phyloP scores from a whole-genome alignment of 1,139 yeast genomes.

The Debaryomyces nepalensis region DNA sequence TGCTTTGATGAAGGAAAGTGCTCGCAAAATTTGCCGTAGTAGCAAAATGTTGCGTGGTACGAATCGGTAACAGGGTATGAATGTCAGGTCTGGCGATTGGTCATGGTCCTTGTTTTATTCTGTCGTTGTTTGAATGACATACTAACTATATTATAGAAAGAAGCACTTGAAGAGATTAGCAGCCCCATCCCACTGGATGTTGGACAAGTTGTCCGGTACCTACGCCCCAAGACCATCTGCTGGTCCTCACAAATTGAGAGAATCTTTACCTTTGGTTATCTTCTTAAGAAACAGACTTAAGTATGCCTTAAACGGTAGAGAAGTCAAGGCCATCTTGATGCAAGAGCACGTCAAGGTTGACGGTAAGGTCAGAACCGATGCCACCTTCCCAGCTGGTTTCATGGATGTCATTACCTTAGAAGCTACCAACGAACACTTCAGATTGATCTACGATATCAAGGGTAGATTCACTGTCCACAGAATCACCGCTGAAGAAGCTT shows the following conservation, averaged over 20 bases:
- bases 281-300: slow-evolving; percentile 98
- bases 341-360: slow-evolving; percentile 96
- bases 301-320: slow-evolving; percentile 98
- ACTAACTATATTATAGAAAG: slow-evolving; percentile 59
- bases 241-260: slow-evolving; percentile 99
- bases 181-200: slow-evolving; percentile 99
- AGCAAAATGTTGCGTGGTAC: not conserved
- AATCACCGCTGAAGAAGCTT: slow-evolving; percentile 94
- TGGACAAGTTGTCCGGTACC: slow-evolving; percentile 98
- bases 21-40: not conserved
- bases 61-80: slow-evolving; percentile 8
- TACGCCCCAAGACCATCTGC: slow-evolving; percentile 99
- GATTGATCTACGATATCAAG: slow-evolving; percentile 93
- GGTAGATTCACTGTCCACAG: slow-evolving; percentile 98
- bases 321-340: slow-evolving; percentile 96
- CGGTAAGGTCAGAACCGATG: slow-evolving; percentile 90
- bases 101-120: slow-evolving; percentile 11
- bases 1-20: slow-evolving; percentile 10
- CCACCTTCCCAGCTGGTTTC: slow-evolving; percentile 97
- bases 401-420: slow-evolving; percentile 94
- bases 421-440: slow-evolving; percentile 97
- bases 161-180: slow-evolving; percentile 98
- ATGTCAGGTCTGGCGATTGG: slow-evolving; percentile 24
- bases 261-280: slow-evolving; percentile 93
- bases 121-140: slow-evolving; percentile 13